These are phyloP conservation scores for Cladophialophora psammophila DNA, from an alignment of 2,329 filamentous ascomycete genomes.

Conservation along the genomic window DNA sequence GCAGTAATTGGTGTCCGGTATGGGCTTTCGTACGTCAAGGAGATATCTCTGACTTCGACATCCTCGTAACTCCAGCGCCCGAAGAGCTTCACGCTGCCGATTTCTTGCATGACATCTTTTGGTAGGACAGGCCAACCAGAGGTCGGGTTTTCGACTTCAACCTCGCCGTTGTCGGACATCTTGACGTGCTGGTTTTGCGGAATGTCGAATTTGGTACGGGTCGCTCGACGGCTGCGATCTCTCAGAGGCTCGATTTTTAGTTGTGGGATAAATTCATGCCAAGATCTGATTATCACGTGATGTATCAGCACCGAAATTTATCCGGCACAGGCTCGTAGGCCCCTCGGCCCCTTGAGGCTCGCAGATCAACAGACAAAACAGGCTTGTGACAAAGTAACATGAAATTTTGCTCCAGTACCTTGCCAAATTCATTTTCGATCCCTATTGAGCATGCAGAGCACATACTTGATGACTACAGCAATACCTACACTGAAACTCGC, in stretches of 20 bases:
- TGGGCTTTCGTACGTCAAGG: slow-evolving; percentile 82
- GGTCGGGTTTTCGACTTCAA: slow-evolving; percentile 84
- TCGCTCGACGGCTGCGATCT: slow-evolving; percentile 16
- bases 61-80: slow-evolving; percentile 99
- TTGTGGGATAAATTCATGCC: slow-evolving; percentile 29
- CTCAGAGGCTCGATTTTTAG: slow-evolving; percentile 7
- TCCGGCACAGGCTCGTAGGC: background rate
- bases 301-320: background rate
- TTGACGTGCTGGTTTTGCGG: slow-evolving; percentile 12
- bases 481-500: slow-evolving; percentile 22
- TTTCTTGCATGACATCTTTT: slow-evolving; percentile 88
- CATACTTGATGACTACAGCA: background rate
- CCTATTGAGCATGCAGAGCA: background rate
- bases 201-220: slow-evolving; percentile 18
- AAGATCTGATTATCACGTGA: slow-evolving; percentile 25
- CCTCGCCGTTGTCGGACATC: slow-evolving; percentile 69
- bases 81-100: slow-evolving; percentile 95
- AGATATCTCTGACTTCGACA: slow-evolving; percentile 99
- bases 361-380: too few species aligned
- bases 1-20: background rate
- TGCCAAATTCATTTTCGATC: background rate
- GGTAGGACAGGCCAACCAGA: slow-evolving; percentile 75
- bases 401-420: too few species aligned
- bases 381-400: too few species aligned
- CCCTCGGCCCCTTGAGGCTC: too few species aligned